A percentile compares a stretch with the other conserved stretches of the same genome.
Evolutionary conservation across 2,329 filamentous ascomycete genomes (phyloP).

Genomic region (Sordariomycetes sp.): DNA sequence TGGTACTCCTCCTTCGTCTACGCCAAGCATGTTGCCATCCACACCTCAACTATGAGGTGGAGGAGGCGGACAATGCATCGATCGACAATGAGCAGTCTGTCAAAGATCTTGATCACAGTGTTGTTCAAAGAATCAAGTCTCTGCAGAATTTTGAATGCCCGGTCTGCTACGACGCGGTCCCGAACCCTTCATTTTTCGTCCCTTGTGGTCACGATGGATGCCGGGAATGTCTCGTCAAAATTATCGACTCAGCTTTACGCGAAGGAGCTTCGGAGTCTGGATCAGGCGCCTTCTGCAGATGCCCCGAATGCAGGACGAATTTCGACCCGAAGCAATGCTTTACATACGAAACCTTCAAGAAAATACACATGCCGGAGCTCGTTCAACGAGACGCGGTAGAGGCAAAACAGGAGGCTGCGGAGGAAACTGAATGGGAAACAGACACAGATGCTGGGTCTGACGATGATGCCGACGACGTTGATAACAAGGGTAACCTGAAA

Average conservation of each 20-base stretch:
- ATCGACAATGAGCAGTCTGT: slow-evolving; percentile 46
- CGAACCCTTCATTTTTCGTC: slow-evolving; percentile 68
- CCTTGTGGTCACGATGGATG: slow-evolving; percentile 81
- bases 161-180: slow-evolving; percentile 68
- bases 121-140: slow-evolving; percentile 56
- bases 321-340: slow-evolving; percentile 64
- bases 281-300: slow-evolving; percentile 50
- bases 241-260: slow-evolving; percentile 51
- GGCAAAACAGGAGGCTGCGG: slow-evolving; percentile 25
- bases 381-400: slow-evolving; percentile 21
- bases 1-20: slow-evolving; percentile 73
- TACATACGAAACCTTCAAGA: slow-evolving; percentile 64
- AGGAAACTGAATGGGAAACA: slow-evolving; percentile 20
- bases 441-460: slow-evolving; percentile 21
- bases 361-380: slow-evolving; percentile 55
- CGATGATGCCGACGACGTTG: slow-evolving; percentile 18
- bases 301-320: slow-evolving; percentile 64
- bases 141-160: slow-evolving; percentile 65
- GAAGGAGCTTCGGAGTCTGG: slow-evolving; percentile 35
- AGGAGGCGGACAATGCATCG: slow-evolving; percentile 28
- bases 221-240: slow-evolving; percentile 62
- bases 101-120: slow-evolving; percentile 44
- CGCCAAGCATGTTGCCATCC: slow-evolving; percentile 55
- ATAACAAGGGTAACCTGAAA: slow-evolving; percentile 25
- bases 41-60: slow-evolving; percentile 20